Base-by-base conservation (phyloP, 805 yeast species). In the Teunomyces pallodes region DNA sequence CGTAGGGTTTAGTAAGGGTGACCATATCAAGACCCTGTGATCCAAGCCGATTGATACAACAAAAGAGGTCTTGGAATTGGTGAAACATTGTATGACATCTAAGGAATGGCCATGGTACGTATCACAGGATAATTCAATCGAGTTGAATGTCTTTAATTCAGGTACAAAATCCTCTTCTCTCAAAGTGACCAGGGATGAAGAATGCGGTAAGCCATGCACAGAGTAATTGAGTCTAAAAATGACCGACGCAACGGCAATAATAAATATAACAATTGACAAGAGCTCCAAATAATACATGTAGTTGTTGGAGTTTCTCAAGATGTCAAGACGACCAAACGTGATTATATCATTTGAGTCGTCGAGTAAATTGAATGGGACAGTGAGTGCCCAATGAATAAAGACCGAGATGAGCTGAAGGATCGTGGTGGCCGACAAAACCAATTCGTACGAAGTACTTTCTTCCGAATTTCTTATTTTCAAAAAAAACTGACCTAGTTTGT, bases 1-100 rank as follows among this genome's bases (percentile, higher is more conserved):
- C 14, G 51, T 42, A 16, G 60, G 64, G 1, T 72, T 64, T 8
- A 51, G 30, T 46, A 83, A 60, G 3, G 90, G 90, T 0, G 87
- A 84, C 95, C 95, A 88, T 9, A 87, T 80, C 29, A 81, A 62
- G 3, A 88, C 75, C 50, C 76, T 79, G 55, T 86, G 90, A 56
- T 88, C 95, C 59, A 89, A 68, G 3, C 91, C 92, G 26, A 86
- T 77, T 1, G 87, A 76, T 0, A 87, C 82, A 20, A 87, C 74
- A 56, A 86, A 84, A 2, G 89, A 82, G 45, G 81, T 75, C 10
- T 79, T 69, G 16, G 74, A 63, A 10, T 87, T 83, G 0, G 89
- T 77, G n/a, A 75, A 66, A 9, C 86, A 68, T 48, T 75, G 76
- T 30, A 85, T 73, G 3, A 87, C 74, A 61, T 89, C 96, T 43